phyloP scores from a whole-genome alignment of 768 basidiomycete genomes.

The Neoboletus subvelutipes region DNA sequence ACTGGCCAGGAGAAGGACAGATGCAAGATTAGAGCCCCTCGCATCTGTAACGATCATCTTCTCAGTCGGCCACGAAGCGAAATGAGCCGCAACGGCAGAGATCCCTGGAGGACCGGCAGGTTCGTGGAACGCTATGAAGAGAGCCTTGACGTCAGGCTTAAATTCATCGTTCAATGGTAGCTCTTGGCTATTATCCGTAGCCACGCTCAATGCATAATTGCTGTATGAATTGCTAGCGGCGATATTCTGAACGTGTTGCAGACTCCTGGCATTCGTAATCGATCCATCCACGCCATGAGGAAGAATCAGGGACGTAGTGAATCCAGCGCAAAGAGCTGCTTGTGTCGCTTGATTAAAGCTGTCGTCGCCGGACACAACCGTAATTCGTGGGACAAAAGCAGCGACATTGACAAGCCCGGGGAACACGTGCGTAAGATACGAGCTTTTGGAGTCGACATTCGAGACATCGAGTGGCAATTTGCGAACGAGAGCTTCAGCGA shows the following conservation, averaged over 20 bases:
- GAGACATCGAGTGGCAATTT: slow-evolving; percentile 91
- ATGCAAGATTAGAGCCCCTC: slow-evolving; percentile 87
- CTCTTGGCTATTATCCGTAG: slow-evolving; percentile 70
- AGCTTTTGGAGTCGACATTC: slow-evolving; percentile 89
- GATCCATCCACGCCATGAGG: slow-evolving; percentile 62
- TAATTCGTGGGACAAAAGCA: slow-evolving; percentile 78
- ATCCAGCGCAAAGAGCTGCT: slow-evolving; percentile 86
- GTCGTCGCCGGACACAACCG: slow-evolving; percentile 41
- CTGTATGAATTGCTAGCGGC: slow-evolving; percentile 68
- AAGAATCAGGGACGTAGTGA: slow-evolving; percentile 80
- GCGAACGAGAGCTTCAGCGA: slow-evolving; percentile 89
- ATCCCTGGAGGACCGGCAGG: slow-evolving; percentile 52
- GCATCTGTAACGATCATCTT: slow-evolving; percentile 96
- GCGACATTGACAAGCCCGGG: slow-evolving; percentile 90
- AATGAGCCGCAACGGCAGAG: slow-evolving; percentile 79
- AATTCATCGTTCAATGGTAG: slow-evolving; percentile 68
- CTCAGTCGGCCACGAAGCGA: slow-evolving; percentile 85
- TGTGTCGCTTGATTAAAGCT: slow-evolving; percentile 71
- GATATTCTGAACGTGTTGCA: slow-evolving; percentile 69
- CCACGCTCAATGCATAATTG: slow-evolving; percentile 83
- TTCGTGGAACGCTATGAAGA: slow-evolving; percentile 80
- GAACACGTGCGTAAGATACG: slow-evolving; percentile 85
- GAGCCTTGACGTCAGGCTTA: slow-evolving; percentile 74
- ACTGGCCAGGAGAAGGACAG: slow-evolving; percentile 90
- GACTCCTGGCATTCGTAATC: slow-evolving; percentile 65